Conservation (phyloP, 2,329 filamentous ascomycete species). For the Bretziella fagacearum region DNA sequence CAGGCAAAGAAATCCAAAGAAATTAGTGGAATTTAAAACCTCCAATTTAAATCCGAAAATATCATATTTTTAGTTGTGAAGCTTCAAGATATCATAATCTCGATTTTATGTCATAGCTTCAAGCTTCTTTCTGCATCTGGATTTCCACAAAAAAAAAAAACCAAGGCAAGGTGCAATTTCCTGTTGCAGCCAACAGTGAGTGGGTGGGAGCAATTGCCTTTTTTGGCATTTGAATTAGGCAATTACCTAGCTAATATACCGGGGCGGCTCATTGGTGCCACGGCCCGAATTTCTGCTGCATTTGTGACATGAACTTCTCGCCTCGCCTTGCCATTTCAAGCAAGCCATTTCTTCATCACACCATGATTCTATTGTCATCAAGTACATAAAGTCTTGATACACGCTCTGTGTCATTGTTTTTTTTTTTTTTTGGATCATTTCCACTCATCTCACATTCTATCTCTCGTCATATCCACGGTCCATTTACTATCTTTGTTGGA, state of each 20-base stretch:
- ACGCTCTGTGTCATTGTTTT: conserved; percentile 1
- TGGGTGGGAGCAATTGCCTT: not conserved
- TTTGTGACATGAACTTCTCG: not conserved
- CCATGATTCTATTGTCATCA: not conserved
- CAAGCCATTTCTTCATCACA: not conserved
- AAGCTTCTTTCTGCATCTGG: too few species aligned
- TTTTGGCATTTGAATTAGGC: not conserved
- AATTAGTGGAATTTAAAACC: too few species aligned
- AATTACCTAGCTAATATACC: not conserved
- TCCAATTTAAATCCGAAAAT: too few species aligned
- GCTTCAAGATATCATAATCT: too few species aligned
- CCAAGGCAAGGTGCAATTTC: not conserved
- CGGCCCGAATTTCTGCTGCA: not conserved
- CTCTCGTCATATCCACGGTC: not conserved
- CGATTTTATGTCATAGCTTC: too few species aligned
- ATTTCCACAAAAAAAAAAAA: not conserved
- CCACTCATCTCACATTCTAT: not conserved
- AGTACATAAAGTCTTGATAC: conserved; percentile 1
- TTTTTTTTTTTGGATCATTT: not conserved
- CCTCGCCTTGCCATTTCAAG: not conserved
- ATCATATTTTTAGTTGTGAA: too few species aligned
- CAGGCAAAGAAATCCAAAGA: too few species aligned
- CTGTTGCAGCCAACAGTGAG: not conserved
- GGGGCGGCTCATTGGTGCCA: not conserved
- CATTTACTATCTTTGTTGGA: not conserved